These are phyloP conservation scores for Catenaria anguillulae DNA, from an alignment of 371 early-diverging fungal species.

Conservation along the genomic window DNA sequence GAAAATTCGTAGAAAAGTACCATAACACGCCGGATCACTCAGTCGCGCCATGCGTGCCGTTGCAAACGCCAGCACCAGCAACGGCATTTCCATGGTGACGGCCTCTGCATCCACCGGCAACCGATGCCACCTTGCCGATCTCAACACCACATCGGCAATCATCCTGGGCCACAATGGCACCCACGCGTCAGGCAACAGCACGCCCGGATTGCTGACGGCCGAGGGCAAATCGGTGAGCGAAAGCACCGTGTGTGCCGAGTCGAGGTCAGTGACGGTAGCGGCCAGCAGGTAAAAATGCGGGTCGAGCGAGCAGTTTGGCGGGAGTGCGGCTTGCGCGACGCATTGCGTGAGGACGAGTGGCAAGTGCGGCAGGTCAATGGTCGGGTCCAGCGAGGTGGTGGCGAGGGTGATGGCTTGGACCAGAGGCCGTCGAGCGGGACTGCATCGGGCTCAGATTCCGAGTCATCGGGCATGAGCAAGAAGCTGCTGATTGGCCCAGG, in stretches of 20 bases:
- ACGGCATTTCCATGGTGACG: not conserved
- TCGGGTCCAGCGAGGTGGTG: not conserved
- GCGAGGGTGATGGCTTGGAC: not conserved
- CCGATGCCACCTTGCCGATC: not conserved
- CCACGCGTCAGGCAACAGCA: not conserved
- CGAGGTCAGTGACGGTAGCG: not conserved
- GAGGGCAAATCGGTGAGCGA: not conserved
- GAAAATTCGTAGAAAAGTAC: not conserved
- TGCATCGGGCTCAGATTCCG: no score
- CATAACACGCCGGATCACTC: not conserved
- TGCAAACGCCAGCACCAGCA: not conserved
- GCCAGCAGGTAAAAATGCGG: not conserved
- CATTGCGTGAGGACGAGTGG: not conserved
- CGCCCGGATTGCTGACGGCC: not conserved
- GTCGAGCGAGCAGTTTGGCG: not conserved
- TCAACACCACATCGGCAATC: not conserved
- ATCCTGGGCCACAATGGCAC: not conserved
- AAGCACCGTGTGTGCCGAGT: not conserved
- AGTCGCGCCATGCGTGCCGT: not conserved
- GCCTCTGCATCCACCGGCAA: not conserved
- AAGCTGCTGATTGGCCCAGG: no score
- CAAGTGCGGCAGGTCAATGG: no score
- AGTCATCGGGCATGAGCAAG: no score
- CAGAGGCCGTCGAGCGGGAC: conserved; percentile 1
- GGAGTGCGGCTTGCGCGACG: not conserved